Percentiles rank a stretch among this genome's conserved stretches.
These are phyloP conservation scores for Phaeotremella fagi DNA, from an alignment of 768 basidiomycete species.

Conservation along the genomic window DNA sequence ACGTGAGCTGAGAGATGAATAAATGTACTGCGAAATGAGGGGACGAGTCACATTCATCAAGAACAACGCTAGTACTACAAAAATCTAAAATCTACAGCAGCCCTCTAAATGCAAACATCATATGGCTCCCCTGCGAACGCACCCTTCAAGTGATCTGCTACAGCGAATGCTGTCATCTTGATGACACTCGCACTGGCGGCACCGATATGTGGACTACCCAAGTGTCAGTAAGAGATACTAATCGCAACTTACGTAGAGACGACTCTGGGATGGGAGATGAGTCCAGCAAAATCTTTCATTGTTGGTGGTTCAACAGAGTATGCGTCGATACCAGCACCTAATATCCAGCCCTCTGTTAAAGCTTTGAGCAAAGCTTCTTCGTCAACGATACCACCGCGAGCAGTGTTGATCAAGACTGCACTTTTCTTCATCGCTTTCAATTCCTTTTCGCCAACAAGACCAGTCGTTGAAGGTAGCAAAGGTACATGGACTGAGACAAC, in stretches of 20 bases:
- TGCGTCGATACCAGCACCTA: conserved; percentile 63
- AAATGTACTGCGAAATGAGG: too few relatives aligned
- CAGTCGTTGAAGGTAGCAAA: conserved; percentile 6
- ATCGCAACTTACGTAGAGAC: conserved; percentile 50
- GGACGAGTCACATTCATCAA: too few relatives aligned
- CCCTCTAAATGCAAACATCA: too few relatives aligned
- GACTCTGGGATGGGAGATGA: conserved; percentile 16
- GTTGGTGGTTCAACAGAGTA: conserved; percentile 58
- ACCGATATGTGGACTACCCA: conserved; percentile 17
- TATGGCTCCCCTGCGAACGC: conserved; percentile 7
- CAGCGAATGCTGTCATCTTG: conserved; percentile 6
- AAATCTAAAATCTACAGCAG: too few relatives aligned
- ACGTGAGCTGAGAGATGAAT: too few relatives aligned
- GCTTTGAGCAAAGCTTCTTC: conserved; percentile 57
- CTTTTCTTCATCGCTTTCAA: conserved; percentile 55
- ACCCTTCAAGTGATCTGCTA: conserved; percentile 14
- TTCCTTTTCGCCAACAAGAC: conserved; percentile 13
- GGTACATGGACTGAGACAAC: conserved; percentile 21
- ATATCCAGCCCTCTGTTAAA: conserved; percentile 53
- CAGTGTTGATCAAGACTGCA: conserved; percentile 64
- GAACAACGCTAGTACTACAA: too few relatives aligned
- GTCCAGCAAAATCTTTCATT: conserved; percentile 9
- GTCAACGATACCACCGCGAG: conserved; percentile 62
- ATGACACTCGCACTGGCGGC: conserved; percentile 17
- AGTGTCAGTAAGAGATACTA: background rate